These are phyloP conservation scores for Penicillium nucicola DNA, from an alignment of 495 filamentous ascomycete genomes.

Conservation along the genomic window DNA sequence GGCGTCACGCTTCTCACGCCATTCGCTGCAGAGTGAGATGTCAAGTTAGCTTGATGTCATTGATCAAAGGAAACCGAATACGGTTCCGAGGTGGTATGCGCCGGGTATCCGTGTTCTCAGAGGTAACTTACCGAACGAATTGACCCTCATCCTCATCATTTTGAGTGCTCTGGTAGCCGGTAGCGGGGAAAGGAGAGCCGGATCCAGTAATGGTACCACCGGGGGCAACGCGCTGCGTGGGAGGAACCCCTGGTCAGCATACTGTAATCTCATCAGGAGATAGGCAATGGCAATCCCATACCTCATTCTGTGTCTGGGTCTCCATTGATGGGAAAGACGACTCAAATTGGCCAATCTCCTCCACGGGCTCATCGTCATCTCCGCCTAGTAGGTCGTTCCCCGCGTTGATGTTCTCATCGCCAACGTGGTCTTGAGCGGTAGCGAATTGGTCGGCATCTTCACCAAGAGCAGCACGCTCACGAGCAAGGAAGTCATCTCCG, in stretches of 20 bases:
- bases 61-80: background rate
- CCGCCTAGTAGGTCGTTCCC: conserved; percentile 73
- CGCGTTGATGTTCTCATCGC: conserved; percentile 47
- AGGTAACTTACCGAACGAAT: conserved; percentile 61
- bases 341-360: conserved; percentile 73
- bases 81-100: conserved; percentile 5
- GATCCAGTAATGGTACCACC: conserved; percentile 86
- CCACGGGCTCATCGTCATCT: conserved; percentile 35
- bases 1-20: conserved; percentile 85
- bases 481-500: conserved; percentile 77
- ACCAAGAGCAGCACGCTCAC: conserved; percentile 83
- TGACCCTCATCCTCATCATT: conserved; percentile 77
- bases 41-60: background rate
- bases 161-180: conserved; percentile 48
- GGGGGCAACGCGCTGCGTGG: conserved; percentile 64
- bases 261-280: background rate
- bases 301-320: conserved; percentile 65
- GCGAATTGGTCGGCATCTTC: conserved; percentile 92
- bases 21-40: conserved; percentile 51
- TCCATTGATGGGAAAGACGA: conserved; percentile 84
- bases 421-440: conserved; percentile 67
- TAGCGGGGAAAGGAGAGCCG: conserved; percentile 66
- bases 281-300: conserved; percentile 34
- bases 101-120: background rate
- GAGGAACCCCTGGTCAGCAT: conserved; percentile 20